Evolutionary conservation across 371 early-diverging fungal genomes (phyloP).

Genomic region (Zopfochytrium polystomum): DNA sequence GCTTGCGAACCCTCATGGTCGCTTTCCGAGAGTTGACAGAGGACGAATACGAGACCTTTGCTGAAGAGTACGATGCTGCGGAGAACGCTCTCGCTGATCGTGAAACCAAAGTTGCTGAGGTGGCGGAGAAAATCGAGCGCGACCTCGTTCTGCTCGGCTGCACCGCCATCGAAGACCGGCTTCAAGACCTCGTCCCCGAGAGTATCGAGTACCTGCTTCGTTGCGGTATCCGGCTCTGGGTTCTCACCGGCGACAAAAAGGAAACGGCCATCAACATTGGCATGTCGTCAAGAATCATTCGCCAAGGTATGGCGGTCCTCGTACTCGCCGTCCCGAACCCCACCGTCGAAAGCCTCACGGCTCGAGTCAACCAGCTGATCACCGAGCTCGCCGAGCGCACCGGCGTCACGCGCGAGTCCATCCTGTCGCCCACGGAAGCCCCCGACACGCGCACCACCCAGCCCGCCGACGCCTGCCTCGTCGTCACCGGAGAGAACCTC

Average conservation of each 20-base stretch:
- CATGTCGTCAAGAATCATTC: conserved; percentile 78
- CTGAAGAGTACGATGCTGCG: too few species aligned
- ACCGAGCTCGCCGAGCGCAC: not conserved
- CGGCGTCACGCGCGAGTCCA: too few species aligned
- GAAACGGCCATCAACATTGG: too few species aligned
- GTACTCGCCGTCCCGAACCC: conserved; percentile 58
- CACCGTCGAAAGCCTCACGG: not conserved
- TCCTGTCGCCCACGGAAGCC: conserved; percentile 54
- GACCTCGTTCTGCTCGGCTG: conserved; percentile 88
- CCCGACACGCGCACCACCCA: too few species aligned
- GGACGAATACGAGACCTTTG: too few species aligned
- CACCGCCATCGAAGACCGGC: conserved; percentile 97
- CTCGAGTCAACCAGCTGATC: not conserved
- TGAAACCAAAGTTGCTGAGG: too few species aligned
- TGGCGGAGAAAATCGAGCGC: too few species aligned
- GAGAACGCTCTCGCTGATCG: too few species aligned
- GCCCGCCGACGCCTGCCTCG: too few species aligned
- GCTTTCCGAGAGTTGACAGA: too few species aligned
- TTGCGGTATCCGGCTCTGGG: conserved; percentile 74
- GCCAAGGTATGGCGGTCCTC: conserved; percentile 56
- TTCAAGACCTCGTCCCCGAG: conserved; percentile 98
- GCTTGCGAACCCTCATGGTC: too few species aligned
- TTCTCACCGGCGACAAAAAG: conserved; percentile 98
- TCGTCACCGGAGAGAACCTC: conserved; percentile 78
- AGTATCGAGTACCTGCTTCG: too few species aligned